phyloP scores from a whole-genome alignment of 129 eudicot genomes.

The Solidago caesia region DNA sequence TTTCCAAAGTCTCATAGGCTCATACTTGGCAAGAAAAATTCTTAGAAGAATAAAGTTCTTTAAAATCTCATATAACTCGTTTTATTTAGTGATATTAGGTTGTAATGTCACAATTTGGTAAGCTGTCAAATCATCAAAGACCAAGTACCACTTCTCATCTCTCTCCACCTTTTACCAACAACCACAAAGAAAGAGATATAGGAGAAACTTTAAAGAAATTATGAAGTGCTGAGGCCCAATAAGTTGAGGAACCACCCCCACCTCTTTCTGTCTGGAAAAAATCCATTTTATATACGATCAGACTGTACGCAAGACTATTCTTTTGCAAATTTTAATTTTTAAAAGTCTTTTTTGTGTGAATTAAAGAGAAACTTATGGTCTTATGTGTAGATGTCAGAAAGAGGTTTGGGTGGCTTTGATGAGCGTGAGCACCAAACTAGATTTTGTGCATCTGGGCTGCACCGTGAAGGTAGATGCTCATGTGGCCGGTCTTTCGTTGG shows the following conservation, averaged over 20 bases:
- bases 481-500: constrained; percentile 58
- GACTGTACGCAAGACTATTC: constrained; percentile 10
- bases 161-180: constrained; percentile 26
- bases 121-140: constrained; percentile 30
- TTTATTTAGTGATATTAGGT: constrained; percentile 22
- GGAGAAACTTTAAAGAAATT: background rate
- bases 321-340: constrained; percentile 1
- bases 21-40: background rate
- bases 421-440: constrained; percentile 37
- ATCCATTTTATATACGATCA: background rate
- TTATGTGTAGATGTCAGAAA: constrained; percentile 57
- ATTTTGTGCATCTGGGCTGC: constrained; percentile 65
- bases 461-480: constrained; percentile 67
- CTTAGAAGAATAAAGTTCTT: constrained; percentile 6
- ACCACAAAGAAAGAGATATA: constrained; percentile 24
- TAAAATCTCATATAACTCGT: constrained; percentile 12
- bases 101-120: constrained; percentile 36
- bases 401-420: constrained; percentile 44
- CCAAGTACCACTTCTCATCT: constrained; percentile 28
- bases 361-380: constrained; percentile 15
- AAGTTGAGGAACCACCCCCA: background rate
- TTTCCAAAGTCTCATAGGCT: background rate
- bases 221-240: constrained; percentile 4
- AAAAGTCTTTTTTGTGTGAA: constrained; percentile 15
- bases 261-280: background rate